These are phyloP conservation scores for Rhodotorula sp. DNA, from an alignment of 1,284 basidiomycete species.

Conservation along the genomic window DNA sequence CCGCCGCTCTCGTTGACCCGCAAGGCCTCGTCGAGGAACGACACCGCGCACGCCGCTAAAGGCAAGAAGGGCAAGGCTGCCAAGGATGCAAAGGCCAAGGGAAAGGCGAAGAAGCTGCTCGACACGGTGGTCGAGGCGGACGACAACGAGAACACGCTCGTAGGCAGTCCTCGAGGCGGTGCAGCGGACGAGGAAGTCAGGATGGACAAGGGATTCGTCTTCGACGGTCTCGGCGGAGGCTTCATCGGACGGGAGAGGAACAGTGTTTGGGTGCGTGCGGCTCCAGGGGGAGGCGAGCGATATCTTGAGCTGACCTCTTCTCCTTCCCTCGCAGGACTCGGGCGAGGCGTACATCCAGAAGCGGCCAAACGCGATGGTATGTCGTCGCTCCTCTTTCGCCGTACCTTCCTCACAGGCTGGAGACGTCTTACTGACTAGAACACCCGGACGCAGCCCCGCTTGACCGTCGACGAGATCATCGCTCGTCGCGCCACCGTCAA, in stretches of 20 bases:
- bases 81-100: constrained; percentile 17
- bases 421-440: constrained; percentile 31
- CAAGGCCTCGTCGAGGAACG: neutral
- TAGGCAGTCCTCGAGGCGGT: constrained; percentile 33
- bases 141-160: constrained; percentile 39
- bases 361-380: constrained; percentile 56
- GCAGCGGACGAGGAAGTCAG: constrained; percentile 58
- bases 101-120: constrained; percentile 38
- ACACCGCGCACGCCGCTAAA: neutral
- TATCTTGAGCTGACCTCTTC: neutral
- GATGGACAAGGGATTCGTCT: constrained; percentile 76
- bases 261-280: constrained; percentile 51
- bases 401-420: too few species aligned
- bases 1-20: neutral
- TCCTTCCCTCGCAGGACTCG: constrained; percentile 34
- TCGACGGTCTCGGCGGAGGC: constrained; percentile 69
- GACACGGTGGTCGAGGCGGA: constrained; percentile 22
- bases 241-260: constrained; percentile 48
- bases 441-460: constrained; percentile 58
- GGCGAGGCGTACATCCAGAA: constrained; percentile 43
- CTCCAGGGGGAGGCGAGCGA: neutral
- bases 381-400: neutral
- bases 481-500: constrained; percentile 56
- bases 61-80: constrained; percentile 26
- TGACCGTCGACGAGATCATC: constrained; percentile 91